phyloP scores from a whole-genome alignment of 1,284 basidiomycete species.

The Coniferiporia sulphurascens region DNA sequence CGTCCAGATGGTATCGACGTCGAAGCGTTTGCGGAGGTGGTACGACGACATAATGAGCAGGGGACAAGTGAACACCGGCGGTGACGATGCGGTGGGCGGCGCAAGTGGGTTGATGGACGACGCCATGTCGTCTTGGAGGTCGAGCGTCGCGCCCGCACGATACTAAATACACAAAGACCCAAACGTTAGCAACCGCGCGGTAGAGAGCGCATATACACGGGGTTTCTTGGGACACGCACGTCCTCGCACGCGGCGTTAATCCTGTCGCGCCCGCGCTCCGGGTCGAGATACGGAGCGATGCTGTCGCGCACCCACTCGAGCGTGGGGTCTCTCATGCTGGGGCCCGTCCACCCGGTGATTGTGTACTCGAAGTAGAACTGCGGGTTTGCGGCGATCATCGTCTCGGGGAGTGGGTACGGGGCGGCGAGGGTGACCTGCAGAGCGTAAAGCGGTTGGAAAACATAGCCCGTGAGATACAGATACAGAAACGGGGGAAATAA shows the following conservation, averaged over 20 bases:
- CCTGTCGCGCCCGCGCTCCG: conserved; percentile 17
- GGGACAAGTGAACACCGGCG: conserved; percentile 11
- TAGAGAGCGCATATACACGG: no score
- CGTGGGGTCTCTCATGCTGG: conserved; percentile 7
- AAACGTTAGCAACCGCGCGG: no score
- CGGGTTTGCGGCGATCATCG: conserved; percentile 22
- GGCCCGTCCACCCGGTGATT: conserved; percentile 22
- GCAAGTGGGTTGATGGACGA: conserved; percentile 20
- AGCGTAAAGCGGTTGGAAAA: background rate
- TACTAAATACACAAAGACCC: conserved; percentile 19
- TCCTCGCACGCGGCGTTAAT: conserved; percentile 25
- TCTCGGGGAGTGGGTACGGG: conserved; percentile 26
- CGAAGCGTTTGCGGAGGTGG: conserved; percentile 23
- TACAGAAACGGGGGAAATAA: background rate
- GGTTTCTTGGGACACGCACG: conserved; percentile 10
- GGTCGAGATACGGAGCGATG: conserved; percentile 22
- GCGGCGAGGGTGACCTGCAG: conserved; percentile 25
- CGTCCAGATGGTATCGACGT: conserved; percentile 25
- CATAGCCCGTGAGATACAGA: no score
- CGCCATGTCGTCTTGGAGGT: conserved; percentile 21
- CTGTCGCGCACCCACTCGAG: conserved; percentile 22
- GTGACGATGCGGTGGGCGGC: background rate
- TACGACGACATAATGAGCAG: conserved; percentile 22
- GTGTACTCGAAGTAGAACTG: conserved; percentile 22
- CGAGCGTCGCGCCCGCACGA: conserved; percentile 24